Evolutionary conservation across 257 asterid genomes (phyloP).

Genomic region (Gentiana dahurica): DNA sequence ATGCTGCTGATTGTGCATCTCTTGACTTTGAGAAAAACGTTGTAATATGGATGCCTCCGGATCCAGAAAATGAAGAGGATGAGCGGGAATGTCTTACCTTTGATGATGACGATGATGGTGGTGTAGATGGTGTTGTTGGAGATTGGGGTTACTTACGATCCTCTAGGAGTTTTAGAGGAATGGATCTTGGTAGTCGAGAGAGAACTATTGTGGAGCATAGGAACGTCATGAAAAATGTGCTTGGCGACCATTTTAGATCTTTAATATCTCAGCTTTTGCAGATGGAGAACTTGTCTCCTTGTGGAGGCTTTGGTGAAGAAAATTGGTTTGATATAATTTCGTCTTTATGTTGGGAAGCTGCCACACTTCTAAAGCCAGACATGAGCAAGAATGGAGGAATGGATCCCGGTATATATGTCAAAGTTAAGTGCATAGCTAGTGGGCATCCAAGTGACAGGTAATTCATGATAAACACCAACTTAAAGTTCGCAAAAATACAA

Average conservation of each 20-base stretch:
- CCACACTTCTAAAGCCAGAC: constrained; percentile 67
- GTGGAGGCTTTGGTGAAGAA: constrained; percentile 27
- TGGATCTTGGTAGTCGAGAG: constrained; percentile 53
- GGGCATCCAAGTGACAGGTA: constrained; percentile 64
- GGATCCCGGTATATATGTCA: constrained; percentile 89
- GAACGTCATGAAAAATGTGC: constrained; percentile 46
- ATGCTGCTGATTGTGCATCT: constrained; percentile 30
- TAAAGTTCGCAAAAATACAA: too few species aligned
- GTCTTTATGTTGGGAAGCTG: constrained; percentile 69
- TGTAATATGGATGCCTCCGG: constrained; percentile 66
- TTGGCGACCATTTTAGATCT: constrained; percentile 56
- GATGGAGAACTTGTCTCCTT: constrained; percentile 38
- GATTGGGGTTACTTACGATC: constrained; percentile 52
- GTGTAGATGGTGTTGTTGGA: constrained; percentile 39
- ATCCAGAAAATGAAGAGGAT: constrained; percentile 69
- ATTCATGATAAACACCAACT: too few species aligned
- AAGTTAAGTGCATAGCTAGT: constrained; percentile 67
- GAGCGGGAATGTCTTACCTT: constrained; percentile 37
- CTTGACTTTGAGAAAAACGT: constrained; percentile 57
- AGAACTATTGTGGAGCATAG: constrained; percentile 62
- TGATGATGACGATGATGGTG: constrained; percentile 56
- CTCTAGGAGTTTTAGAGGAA: constrained; percentile 42
- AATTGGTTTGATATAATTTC: constrained; percentile 64
- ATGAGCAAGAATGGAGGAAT: constrained; percentile 66
- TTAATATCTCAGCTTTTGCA: constrained; percentile 61